Conservation (phyloP, 2,329 filamentous ascomycete genomes). For the Trichophyton verrucosum region DNA sequence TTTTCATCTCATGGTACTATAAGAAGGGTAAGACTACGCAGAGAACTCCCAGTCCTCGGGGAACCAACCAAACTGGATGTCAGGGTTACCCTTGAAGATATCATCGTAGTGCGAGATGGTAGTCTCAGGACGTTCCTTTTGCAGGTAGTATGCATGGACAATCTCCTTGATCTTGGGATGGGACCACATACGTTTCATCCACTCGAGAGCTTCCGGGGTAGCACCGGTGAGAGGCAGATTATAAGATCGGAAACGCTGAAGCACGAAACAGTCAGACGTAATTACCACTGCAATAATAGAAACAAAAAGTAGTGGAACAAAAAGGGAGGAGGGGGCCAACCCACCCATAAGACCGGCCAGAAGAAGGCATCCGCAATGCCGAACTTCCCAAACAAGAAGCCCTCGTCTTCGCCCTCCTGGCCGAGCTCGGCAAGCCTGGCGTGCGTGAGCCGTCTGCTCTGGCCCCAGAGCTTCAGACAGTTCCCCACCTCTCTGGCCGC, state of each 20-base stretch:
- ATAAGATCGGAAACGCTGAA: conserved; percentile 25
- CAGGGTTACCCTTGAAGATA: conserved; percentile 19
- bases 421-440: conserved; percentile 17
- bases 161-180: conserved; percentile 18
- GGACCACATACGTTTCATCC: conserved; percentile 27
- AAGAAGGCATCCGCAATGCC: conserved; percentile 30
- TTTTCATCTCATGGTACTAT: too few relatives aligned
- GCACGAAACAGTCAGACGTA: neutral
- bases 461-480: conserved; percentile 21
- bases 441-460: conserved; percentile 17
- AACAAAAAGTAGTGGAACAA: neutral
- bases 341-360: conserved; percentile 29
- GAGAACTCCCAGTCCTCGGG: conserved; percentile 22
- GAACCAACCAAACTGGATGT: conserved; percentile 20
- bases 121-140: conserved; percentile 21
- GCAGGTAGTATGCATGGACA: conserved; percentile 18
- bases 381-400: conserved; percentile 27
- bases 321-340: neutral
- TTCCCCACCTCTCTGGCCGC: conserved; percentile 19
- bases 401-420: conserved; percentile 18
- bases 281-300: neutral
- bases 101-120: conserved; percentile 22
- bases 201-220: conserved; percentile 18
- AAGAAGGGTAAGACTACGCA: neutral
- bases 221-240: conserved; percentile 20